These are phyloP conservation scores for Trichomonascaceae sp. DNA, from an alignment of 1,139 yeast genomes.

Conservation along the genomic window DNA sequence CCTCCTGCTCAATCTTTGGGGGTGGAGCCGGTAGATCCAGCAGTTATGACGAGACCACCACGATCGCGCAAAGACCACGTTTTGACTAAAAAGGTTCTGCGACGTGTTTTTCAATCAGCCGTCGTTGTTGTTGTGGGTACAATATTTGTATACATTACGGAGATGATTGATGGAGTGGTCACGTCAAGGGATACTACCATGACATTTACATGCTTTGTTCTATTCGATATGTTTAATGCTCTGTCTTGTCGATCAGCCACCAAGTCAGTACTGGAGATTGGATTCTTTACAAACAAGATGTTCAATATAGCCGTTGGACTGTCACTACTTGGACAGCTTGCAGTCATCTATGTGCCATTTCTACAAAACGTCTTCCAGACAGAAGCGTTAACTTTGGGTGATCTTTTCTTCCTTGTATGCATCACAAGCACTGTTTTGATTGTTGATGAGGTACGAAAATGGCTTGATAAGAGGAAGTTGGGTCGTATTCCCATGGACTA, in stretches of 20 bases:
- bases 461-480: constrained; percentile 20
- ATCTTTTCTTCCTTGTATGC: constrained; percentile 53
- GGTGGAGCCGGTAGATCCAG: constrained; percentile 94
- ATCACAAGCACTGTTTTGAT: constrained; percentile 77
- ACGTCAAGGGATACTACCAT: constrained; percentile 97
- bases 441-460: constrained; percentile 78
- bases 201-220: constrained; percentile 95
- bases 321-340: constrained; percentile 82
- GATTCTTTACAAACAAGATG: constrained; percentile 71
- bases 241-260: constrained; percentile 82
- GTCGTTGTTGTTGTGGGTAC: constrained; percentile 69
- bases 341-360: constrained; percentile 89
- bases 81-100: constrained; percentile 59
- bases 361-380: constrained; percentile 91
- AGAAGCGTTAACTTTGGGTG: constrained; percentile 69
- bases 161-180: constrained; percentile 73
- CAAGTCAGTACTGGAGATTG: constrained; percentile 74
- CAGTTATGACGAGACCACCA: constrained; percentile 92
- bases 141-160: constrained; percentile 72
- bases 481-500: constrained; percentile 2
- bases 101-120: constrained; percentile 71
- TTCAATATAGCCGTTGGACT: constrained; percentile 91
- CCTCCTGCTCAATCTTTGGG: constrained; percentile 98
- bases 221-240: constrained; percentile 95
- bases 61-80: constrained; percentile 80